Base-by-base conservation (phyloP, 2,329 filamentous ascomycete genomes). In the Plectosphaerella plurivora region DNA sequence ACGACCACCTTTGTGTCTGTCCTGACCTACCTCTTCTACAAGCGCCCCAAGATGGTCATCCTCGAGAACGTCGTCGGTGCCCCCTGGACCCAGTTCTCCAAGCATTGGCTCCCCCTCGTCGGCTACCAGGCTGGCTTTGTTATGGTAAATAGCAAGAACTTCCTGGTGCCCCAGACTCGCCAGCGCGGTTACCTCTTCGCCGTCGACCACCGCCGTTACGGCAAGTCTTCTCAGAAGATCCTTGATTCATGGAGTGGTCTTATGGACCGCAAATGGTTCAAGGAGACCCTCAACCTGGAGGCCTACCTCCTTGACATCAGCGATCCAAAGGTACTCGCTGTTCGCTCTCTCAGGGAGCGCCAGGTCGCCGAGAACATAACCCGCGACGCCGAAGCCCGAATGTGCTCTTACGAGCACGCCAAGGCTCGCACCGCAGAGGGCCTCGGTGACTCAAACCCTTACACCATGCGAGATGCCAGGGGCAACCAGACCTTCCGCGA, bases 81-180 rank as follows among this genome's bases (percentile, higher is more conserved):
- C 0, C 80, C 83, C 0, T 93, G 87, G 85, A 51, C 68, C 0
- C 60, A 73, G 4, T 76, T 83, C 36, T 66, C 70, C n/a, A 53
- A 61, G 0, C 54, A 63, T 9, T 73, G 68, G 60, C 69, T 75
- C 45, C 64, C 64, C 3, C 60, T 60, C n/a, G 57, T 83, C 37
- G 80, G 74, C 2, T 93, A 92, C 59, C 64, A 73, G 2, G 77
- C 77, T 1, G 61, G 63, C 0, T 75, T 73, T 47, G 57, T 74
- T 0, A 70, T 68, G 5, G 68, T 88, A 0, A 87, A 92, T 59
- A 87, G 83, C 0, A 91, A 91, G 62, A 68, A 87, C 3, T 91
- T 78, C 59, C 89, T 89, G 53, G 68, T 92, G 1, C 89, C 89
- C 0, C 89, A 93, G 51, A 90, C 86, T 0, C 74, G 85, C 2